These are phyloP conservation scores for Starmerella vaccinii DNA, from an alignment of 805 yeast species.

Conservation along the genomic window DNA sequence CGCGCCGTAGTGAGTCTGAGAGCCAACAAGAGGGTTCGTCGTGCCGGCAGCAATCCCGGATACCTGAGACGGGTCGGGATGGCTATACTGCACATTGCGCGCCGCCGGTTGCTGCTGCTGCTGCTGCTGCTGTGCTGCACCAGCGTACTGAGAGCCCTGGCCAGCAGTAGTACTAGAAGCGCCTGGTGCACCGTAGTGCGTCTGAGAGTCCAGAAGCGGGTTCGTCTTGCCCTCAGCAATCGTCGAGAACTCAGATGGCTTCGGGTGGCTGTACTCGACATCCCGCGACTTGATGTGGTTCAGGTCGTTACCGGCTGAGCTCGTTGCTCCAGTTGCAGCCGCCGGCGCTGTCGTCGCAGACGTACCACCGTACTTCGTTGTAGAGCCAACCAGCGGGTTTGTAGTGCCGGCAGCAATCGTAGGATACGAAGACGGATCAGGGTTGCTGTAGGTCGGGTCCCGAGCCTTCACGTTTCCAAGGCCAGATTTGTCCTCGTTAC, in stretches of 20 bases:
- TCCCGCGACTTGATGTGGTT: background rate
- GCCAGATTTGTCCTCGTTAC: background rate
- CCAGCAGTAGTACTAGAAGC: background rate
- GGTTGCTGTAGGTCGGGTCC: conserved; percentile 8
- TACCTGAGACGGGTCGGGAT: background rate
- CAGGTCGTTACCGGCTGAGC: background rate
- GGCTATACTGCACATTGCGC: conserved; percentile 8
- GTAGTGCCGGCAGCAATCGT: conserved; percentile 6
- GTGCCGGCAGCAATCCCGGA: conserved; percentile 6
- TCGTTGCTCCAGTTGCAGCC: background rate
- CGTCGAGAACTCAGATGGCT: background rate
- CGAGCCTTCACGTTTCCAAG: conserved; percentile 1
- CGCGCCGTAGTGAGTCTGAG: conserved; percentile 4
- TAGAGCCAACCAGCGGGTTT: conserved; percentile 14
- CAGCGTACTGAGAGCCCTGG: too few species aligned
- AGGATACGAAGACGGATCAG: background rate
- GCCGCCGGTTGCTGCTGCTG: background rate
- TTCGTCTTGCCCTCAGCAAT: conserved; percentile 3
- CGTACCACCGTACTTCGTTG: background rate
- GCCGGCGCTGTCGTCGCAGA: background rate
- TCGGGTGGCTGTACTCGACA: conserved; percentile 8
- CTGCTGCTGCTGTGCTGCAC: too few species aligned
- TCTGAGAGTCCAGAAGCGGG: conserved; percentile 6
- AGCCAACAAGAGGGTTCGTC: conserved; percentile 6
- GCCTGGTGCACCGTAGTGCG: background rate